A percentile compares a stretch with the other conserved stretches of the same genome.
Conservation (phyloP, 441 rosid species). For the Syzygium malaccense region DNA sequence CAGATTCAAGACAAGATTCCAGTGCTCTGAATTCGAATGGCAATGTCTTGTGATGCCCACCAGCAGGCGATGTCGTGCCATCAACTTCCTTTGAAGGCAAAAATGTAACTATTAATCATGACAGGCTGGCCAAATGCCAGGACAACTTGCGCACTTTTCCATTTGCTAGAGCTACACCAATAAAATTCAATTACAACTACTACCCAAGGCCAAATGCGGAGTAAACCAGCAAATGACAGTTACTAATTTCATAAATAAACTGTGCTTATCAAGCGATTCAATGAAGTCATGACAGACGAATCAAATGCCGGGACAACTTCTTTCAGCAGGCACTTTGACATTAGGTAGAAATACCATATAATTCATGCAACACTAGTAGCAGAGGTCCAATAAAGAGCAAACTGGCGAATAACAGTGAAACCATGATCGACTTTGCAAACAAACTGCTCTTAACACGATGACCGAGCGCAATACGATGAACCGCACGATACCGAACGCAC, state of each 20-base stretch:
- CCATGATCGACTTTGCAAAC: not conserved
- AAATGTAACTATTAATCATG: not conserved
- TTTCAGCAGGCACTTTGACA: not conserved
- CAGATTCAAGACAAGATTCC: slow-evolving; percentile 50
- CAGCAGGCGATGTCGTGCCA: not conserved
- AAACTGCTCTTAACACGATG: not conserved
- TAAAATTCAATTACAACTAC: not conserved
- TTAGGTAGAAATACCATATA: not conserved
- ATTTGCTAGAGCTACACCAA: not conserved
- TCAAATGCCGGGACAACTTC: not conserved
- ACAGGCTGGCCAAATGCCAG: not conserved
- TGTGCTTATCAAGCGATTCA: not conserved
- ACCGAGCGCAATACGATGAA: not conserved
- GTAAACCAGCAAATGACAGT: not conserved
- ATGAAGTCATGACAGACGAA: not conserved
- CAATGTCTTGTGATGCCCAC: slow-evolving; percentile 13
- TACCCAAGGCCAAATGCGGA: not conserved
- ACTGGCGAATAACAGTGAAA: not conserved
- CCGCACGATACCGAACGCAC: not conserved
- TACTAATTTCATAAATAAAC: not conserved
- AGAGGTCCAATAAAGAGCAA: not conserved
- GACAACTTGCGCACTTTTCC: not conserved
- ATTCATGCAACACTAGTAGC: not conserved
- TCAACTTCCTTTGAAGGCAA: not conserved
- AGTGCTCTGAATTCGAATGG: slow-evolving; percentile 47